Base-by-base conservation (phyloP, 345 rosid species). In the Ceriops zippeliana region DNA sequence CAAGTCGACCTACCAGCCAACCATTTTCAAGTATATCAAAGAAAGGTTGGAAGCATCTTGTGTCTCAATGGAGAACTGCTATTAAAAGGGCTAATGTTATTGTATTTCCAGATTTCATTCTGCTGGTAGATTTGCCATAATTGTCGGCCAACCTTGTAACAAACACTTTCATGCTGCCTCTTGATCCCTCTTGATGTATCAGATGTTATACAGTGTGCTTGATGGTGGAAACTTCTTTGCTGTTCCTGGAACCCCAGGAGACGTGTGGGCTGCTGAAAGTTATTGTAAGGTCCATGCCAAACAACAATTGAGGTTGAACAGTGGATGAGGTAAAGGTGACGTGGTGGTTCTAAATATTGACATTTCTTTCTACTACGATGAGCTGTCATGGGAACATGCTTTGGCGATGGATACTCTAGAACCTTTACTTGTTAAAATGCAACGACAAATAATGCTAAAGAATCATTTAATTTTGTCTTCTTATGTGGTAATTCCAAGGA, bases 211-310 rank as follows among this genome's bases (percentile, higher is more conserved):
- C 81, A 89, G 90, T 73, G 75, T 80, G 82, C 96, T 95, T 74
- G 98, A 95, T 82, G 76, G 85, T 83, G 98, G 99, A 77, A 91
- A 95, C 87, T 95, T 95, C 81, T 81, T 85, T 85, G 99, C 90
- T 67, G 82, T 91, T 84, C 93, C 92, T 76, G 98, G 96, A 84
- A 84, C 96, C 28, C 91, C 90, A 51, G 75, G 84, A 13, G 96
- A 95, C 79, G 92, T 90, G 59, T 95, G 98, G 97, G 86, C 91
- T 76, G 92, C 93, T 71, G 93, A 90, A 81, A 83, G 77, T 73
- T 95, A 84, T 74, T 62, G 75, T 61, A 86, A 80, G 77, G 78
- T 78, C 56, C 86, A 88, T 73, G 67, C 76, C 73, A 95, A 85
- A 77, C 74, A 80, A 78, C 86, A 81, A 42, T 60, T 88, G 69